Evolutionary conservation across 129 eudicot species (phyloP), one percentile per base, ranked within the genome.

Genomic region (Flaveria trinervia): DNA sequence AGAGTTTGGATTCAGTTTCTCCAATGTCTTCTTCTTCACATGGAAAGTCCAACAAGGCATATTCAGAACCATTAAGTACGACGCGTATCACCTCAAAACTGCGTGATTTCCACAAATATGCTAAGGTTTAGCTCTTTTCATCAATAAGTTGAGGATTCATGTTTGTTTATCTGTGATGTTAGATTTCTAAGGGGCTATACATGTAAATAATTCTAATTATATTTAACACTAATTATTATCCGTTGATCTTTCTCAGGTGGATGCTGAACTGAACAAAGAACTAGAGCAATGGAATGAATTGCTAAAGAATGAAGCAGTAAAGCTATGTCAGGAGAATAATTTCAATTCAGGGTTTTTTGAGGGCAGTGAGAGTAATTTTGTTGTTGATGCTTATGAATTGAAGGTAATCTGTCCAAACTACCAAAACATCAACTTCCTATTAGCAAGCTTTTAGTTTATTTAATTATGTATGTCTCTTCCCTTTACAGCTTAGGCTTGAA

Each of bases 321-420:
- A 88, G 72, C 72, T 95, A 64, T 95, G 99, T 84, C 96, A 85
- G 77, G 99, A 95, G 70, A 89, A 89, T 74, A 95, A 95, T 85
- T 95, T 95, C 70, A 86, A 61, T 78, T 87, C 92, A 18, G 99
- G 99, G 12, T 95, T 95, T 79, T 95, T 95, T 62, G 97, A 91
- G 76, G 94, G 97, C 68, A 89, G 87, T 70, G 99, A 95, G 70
- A 86, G 82, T 73, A 89, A 85, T 78, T 83, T 59, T 82, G 96
- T 88, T 73, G 92, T 91, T 82, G 99, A 95, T 86, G 96, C 99
- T 70, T 91, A 87, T 59, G 99, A 95, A 83, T 76, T 95, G 70
- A 95, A 91, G 93, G 99, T 91, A 85, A 60, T 30, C 17, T 33
- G 5, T 74, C 49, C 76, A 70, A 51, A 52, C 26, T 67, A 26